phyloP scores from a whole-genome alignment of 2,329 filamentous ascomycete genomes.

The Scedosporium dehoogii region DNA sequence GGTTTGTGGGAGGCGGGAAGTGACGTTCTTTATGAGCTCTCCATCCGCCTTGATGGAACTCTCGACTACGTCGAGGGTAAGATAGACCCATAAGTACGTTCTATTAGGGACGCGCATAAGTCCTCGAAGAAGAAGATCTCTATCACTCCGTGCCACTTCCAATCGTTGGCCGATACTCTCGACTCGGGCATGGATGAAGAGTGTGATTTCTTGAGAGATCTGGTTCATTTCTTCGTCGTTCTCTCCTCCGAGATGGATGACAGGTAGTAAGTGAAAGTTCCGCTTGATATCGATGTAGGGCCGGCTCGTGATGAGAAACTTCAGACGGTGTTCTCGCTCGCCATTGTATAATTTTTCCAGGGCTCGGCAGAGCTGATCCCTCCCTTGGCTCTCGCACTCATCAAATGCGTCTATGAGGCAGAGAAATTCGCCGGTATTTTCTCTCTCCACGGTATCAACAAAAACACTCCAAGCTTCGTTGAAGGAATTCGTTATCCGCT shows the following conservation, averaged over 20 bases:
- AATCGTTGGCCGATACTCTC: constrained; percentile 7
- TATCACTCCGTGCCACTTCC: constrained; percentile 6
- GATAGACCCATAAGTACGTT: constrained; percentile 18
- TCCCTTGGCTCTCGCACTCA: constrained; percentile 21
- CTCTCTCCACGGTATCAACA: constrained; percentile 8
- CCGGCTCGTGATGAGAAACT: constrained; percentile 25
- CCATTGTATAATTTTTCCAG: background rate
- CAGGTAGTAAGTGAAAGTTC: constrained; percentile 11
- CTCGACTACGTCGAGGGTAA: constrained; percentile 12
- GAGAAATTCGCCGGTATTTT: constrained; percentile 15
- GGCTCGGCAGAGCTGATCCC: too few relatives aligned
- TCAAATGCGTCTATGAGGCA: constrained; percentile 31
- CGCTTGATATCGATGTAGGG: constrained; percentile 16
- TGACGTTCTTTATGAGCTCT: too few relatives aligned
- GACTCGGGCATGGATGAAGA: constrained; percentile 11
- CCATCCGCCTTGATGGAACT: constrained; percentile 7
- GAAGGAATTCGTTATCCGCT: constrained; percentile 14
- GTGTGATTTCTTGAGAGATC: constrained; percentile 14
- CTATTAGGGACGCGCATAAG: constrained; percentile 9
- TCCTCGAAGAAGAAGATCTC: background rate
- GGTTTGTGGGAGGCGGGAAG: constrained; percentile 10
- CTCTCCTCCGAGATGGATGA: constrained; percentile 13
- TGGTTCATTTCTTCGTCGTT: constrained; percentile 7
- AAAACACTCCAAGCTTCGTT: constrained; percentile 21
- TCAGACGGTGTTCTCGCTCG: constrained; percentile 14